A percentile compares a stretch with the other conserved stretches of the same genome.
phyloP scores from a whole-genome alignment of 768 basidiomycete genomes.

The Goffeauzyma gilvescens region DNA sequence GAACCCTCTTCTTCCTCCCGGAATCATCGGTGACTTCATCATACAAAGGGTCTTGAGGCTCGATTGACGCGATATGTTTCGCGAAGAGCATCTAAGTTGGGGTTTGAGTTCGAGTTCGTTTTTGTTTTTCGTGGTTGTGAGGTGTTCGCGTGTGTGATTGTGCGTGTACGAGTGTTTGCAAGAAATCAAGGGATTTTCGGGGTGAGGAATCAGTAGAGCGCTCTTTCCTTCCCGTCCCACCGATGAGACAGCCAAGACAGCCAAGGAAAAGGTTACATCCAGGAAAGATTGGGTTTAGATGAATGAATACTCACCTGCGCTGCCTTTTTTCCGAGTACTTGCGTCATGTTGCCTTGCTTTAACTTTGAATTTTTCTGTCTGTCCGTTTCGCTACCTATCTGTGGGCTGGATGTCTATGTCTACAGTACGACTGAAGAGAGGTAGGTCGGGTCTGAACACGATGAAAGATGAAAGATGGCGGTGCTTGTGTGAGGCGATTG shows the following conservation, averaged over 20 bases:
- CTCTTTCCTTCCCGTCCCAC: too few relatives aligned
- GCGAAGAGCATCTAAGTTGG: conserved; percentile 38
- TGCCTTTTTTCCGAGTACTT: conserved; percentile 12
- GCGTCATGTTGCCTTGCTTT: conserved; percentile 2
- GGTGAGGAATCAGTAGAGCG: too few relatives aligned
- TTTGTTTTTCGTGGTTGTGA: too few relatives aligned
- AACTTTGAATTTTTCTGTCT: background rate
- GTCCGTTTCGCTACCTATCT: too few relatives aligned
- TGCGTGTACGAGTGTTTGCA: background rate
- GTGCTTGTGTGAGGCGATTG: too few relatives aligned
- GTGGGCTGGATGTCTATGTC: too few relatives aligned
- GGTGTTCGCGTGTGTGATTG: background rate
- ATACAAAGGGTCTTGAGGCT: conserved; percentile 57
- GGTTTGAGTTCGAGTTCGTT: too few relatives aligned
- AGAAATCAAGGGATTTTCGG: background rate
- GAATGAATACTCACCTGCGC: conserved; percentile 8
- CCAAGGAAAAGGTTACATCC: too few relatives aligned
- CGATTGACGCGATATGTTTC: conserved; percentile 46
- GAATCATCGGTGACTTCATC: conserved; percentile 42
- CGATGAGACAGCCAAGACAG: too few relatives aligned
- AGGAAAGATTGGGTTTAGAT: background rate
- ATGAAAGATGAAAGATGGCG: too few relatives aligned
- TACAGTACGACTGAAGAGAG: too few relatives aligned
- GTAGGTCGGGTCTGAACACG: too few relatives aligned
- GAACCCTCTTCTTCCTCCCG: conserved; percentile 43